A percentile compares a stretch with the other conserved stretches of the same genome.
These are phyloP conservation scores for Typha latifolia DNA, from an alignment of 176 grass and related monocot genomes.

Conservation along the genomic window DNA sequence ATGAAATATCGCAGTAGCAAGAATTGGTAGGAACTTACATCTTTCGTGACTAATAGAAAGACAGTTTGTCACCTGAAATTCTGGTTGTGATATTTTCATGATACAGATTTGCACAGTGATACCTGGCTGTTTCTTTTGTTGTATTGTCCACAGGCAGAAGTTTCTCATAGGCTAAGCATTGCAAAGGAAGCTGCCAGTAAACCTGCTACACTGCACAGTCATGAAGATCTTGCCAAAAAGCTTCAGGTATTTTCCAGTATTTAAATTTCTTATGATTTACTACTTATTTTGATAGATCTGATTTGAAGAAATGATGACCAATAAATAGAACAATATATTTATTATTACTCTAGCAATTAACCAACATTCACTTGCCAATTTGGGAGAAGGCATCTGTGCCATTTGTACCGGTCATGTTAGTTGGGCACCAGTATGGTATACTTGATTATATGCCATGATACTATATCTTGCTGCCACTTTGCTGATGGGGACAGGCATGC, in stretches of 20 bases:
- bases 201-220: slow-evolving; percentile 55
- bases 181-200: slow-evolving; percentile 66
- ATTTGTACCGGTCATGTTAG: no score
- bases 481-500: no score
- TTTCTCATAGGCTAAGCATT: slow-evolving; percentile 69
- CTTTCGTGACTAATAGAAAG: not conserved
- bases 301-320: not conserved
- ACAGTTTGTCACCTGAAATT: not conserved
- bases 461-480: no score
- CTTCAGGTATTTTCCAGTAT: slow-evolving; percentile 50
- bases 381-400: no score
- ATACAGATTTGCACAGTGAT: not conserved
- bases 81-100: not conserved
- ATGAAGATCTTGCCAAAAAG: slow-evolving; percentile 89
- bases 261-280: not conserved
- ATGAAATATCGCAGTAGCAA: no score
- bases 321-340: not conserved
- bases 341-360: not conserved
- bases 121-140: not conserved
- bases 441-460: no score
- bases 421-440: no score
- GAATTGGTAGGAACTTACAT: no score
- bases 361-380: not conserved
- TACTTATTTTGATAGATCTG: not conserved
- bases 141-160: slow-evolving; percentile 50